Base-by-base conservation (phyloP, 176 grass and related monocot species). In the Avena eriantha region DNA sequence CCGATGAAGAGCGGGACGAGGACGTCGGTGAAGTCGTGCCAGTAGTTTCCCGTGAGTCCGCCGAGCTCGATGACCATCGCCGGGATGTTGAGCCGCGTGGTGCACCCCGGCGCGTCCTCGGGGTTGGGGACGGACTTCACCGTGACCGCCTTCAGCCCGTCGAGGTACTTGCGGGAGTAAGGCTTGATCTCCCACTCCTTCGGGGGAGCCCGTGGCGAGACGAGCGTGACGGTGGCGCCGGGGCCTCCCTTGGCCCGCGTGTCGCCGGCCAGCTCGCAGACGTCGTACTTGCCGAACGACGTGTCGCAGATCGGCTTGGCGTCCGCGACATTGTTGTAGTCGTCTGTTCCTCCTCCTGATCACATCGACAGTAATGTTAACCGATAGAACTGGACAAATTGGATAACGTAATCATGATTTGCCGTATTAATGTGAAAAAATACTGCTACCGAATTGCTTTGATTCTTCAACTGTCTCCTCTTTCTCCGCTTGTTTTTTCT, bases 1-100 rank as follows among this genome's bases (percentile, higher is more conserved):
- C 87, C 87, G 54, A 92, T 78, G 87, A 90, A 94, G n/a, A 94
- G 84, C 22, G 90, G 92, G 15, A 92, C 61, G 14, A 94, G 35
- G 4, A 94, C 88, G 81, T 92, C 87, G 57, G 84, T 90, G 87
- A 94, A 94, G 59, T 94, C 92, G 73, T 94, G 92, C 90, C 90
- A 94, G 80, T 94, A 92, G 87, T 94, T 94, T 3, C 92, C 92
- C 1, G 89, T 91, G 78, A 91, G 80, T 22, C 92, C 89, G 39
- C 92, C 92, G 36, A 94, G 76, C 53, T 91, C 82, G 72, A 95
- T 85, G 45, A 95, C 90, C 69, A 95, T 79, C n/a, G 77, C 93
- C 14, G 93, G 90, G 60, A 90, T 59, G 78, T 47, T 82, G 43
- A 76, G 46, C 45, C 33, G 80, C 2, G 78, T 80, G 21, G 87